These are phyloP conservation scores for Vitis labrusca DNA, from an alignment of 164 flowering plant species.

Conservation along the genomic window DNA sequence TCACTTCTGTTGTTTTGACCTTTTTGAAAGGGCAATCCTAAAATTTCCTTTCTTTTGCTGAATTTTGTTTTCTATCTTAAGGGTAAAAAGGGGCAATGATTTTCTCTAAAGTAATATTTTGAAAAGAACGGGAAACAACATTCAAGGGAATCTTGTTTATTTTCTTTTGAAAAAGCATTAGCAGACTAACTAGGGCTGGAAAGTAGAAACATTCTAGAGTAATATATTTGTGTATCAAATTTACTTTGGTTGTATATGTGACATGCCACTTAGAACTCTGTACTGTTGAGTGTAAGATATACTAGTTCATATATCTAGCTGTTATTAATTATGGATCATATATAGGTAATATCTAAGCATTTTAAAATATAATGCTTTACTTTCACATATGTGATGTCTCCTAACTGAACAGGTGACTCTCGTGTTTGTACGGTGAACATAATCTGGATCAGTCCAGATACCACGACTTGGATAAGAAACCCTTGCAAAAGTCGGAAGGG, in stretches of 20 bases:
- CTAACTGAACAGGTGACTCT: conserved; percentile 65
- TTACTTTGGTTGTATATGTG: neutral
- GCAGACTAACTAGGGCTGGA: neutral
- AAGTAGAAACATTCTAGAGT: too few species aligned
- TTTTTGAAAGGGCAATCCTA: too few species aligned
- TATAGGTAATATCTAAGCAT: neutral
- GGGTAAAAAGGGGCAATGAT: too few species aligned
- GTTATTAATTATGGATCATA: neutral
- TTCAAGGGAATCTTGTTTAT: neutral
- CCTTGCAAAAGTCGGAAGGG: conserved; percentile 44
- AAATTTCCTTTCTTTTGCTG: too few species aligned
- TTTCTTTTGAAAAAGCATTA: neutral
- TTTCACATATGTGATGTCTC: neutral
- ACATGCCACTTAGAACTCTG: neutral
- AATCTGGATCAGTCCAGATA: conserved; percentile 67
- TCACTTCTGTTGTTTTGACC: too few species aligned
- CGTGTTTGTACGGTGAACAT: conserved; percentile 59
- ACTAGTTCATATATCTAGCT: neutral
- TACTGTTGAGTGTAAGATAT: neutral
- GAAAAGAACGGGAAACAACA: too few species aligned
- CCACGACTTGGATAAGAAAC: conserved; percentile 63
- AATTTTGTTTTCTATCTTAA: too few species aligned
- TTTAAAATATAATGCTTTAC: neutral
- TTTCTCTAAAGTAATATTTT: too few species aligned
- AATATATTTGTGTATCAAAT: too few species aligned